Evolutionary conservation across 106 monocot species (phyloP).

Genomic region (Xerophyta viscosa): DNA sequence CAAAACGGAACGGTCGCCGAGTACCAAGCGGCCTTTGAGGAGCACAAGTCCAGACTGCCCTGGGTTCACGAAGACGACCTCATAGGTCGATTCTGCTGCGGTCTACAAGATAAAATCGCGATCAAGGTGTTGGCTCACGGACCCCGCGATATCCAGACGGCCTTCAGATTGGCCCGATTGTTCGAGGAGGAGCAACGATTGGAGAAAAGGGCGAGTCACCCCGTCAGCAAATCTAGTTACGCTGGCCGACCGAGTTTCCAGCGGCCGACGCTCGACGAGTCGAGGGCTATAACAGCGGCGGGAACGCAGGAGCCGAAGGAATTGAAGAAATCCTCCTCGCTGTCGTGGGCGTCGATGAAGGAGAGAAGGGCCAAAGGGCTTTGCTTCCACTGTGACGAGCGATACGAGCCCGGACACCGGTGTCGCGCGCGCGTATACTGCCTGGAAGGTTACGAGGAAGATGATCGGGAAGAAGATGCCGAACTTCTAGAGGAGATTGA

Average conservation of each 20-base stretch:
- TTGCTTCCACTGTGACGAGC: background rate
- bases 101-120: background rate
- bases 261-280: background rate
- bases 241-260: background rate
- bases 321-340: background rate
- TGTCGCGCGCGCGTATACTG: background rate
- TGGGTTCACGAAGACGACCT: background rate
- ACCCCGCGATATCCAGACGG: background rate
- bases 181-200: background rate
- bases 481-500: background rate
- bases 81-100: background rate
- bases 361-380: background rate
- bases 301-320: no score
- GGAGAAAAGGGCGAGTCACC: background rate
- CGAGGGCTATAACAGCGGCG: no score
- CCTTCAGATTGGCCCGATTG: background rate
- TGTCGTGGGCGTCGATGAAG: background rate
- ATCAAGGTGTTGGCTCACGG: background rate
- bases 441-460: background rate
- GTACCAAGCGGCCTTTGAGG: constrained; percentile 1
- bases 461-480: background rate
- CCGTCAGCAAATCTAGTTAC: background rate
- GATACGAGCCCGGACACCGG: background rate
- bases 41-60: background rate
- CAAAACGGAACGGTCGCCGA: background rate